Percentiles rank a stretch among this genome's conserved stretches.
phyloP scores from a whole-genome alignment of 306 rosid genomes.

The Leucaena leucocephala region DNA sequence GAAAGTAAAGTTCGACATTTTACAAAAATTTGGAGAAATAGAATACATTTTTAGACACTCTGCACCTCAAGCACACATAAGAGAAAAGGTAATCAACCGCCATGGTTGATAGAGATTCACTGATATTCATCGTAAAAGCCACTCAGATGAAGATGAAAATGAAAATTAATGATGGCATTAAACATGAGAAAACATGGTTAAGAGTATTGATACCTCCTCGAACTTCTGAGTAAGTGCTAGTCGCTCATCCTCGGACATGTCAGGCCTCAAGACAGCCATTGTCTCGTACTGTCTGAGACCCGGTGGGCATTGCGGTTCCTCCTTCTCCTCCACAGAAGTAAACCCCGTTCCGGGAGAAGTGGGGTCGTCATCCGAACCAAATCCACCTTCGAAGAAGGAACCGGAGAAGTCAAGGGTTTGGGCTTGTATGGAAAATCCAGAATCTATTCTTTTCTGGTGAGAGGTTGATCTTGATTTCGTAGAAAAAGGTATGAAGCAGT shows the following conservation, averaged over 20 bases:
- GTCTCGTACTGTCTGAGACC: conserved; percentile 76
- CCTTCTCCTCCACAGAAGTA: conserved; percentile 73
- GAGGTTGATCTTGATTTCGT: conserved; percentile 11
- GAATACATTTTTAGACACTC: background rate
- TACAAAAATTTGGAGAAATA: background rate
- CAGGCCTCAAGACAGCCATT: conserved; percentile 75
- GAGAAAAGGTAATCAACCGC: background rate
- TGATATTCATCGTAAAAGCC: background rate
- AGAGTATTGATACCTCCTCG: conserved; percentile 60
- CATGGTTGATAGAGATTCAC: background rate
- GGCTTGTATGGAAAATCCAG: conserved; percentile 41
- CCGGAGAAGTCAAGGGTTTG: conserved; percentile 70
- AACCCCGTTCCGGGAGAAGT: conserved; percentile 48
- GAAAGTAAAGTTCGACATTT: background rate
- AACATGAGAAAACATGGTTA: background rate
- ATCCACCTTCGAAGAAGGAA: conserved; percentile 75
- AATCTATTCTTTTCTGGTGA: conserved; percentile 18
- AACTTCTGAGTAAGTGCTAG: conserved; percentile 76
- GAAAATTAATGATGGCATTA: background rate
- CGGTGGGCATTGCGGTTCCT: conserved; percentile 82
- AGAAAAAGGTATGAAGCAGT: background rate
- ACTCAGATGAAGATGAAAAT: background rate
- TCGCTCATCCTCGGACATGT: conserved; percentile 77
- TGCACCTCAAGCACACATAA: background rate
- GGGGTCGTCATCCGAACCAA: conserved; percentile 70